Conservation (phyloP, 73 alveolate species). For the Symbiodinium natans region DNA sequence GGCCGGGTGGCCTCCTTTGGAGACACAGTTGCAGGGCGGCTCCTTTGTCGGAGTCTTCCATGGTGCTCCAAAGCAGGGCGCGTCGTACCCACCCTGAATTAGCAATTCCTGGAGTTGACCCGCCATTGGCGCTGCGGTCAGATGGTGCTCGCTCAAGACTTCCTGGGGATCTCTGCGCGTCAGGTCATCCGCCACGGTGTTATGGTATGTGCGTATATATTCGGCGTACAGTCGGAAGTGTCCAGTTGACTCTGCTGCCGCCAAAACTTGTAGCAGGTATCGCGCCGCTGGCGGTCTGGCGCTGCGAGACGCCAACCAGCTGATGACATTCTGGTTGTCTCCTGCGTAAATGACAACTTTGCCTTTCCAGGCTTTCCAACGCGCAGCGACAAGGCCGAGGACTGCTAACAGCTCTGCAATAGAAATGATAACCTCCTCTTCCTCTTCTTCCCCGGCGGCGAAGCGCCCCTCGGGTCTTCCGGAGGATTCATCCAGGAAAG, state of each 20-base stretch:
- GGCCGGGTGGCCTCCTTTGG: not conserved
- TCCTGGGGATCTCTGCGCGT: not conserved
- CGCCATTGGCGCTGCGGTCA: not conserved
- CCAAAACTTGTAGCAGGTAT: not conserved
- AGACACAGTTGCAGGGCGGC: not conserved
- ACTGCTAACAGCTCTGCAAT: not conserved
- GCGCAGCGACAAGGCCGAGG: not conserved
- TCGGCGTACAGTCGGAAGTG: not conserved
- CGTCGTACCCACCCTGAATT: not conserved
- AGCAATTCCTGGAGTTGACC: not conserved
- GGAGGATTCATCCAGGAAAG: not conserved
- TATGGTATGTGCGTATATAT: slow-evolving; percentile 48
- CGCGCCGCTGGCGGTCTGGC: not conserved
- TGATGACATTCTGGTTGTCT: slow-evolving; percentile 19
- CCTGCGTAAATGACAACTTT: slow-evolving; percentile 1
- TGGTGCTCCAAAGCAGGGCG: not conserved
- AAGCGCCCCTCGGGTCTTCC: not conserved
- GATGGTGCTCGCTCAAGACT: not conserved
- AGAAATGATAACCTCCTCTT: not conserved
- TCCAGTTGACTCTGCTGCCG: not conserved
- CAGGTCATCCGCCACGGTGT: slow-evolving; percentile 34
- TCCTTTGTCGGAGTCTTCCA: not conserved
- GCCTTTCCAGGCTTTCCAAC: not conserved
- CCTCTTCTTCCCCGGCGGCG: not conserved
- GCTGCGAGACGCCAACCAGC: not conserved